Evolutionary conservation across 805 yeast species (phyloP), one percentile per base, ranked within the genome.

Genomic region (Starmerella roubikii): DNA sequence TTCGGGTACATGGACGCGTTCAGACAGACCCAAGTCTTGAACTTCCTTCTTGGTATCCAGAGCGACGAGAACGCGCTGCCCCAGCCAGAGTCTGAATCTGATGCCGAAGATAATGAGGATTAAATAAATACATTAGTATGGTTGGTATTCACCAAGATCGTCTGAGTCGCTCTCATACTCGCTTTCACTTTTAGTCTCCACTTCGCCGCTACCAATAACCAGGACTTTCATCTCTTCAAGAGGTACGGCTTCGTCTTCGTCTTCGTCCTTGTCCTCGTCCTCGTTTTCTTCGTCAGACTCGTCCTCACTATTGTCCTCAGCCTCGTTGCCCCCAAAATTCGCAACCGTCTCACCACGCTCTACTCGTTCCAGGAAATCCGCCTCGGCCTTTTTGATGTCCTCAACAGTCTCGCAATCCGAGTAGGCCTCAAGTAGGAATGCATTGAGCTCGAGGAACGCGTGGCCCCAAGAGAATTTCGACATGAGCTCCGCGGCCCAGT

Each of bases 401-500:
- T 69, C 84, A 1, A 80, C 68, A 52, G 88, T 94, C 0, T 88
- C 74, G 59, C 97, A 88, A 30, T 69, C 55, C 38, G 77, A 78
- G 52, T 91, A 91, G 6, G 78, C 57, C 35, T 74, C 78, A 13
- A 91, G 51, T 10, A 91, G 61, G 45, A 84, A 95, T 46, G 71
- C 70, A 56, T 91, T 91, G 39, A 91, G 73, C 38, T 78, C 76
- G 50, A 91, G 59, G 51, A 91, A 91, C 0, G 81, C 76, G n/a
- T 72, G 70, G 2, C 98, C 98, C 94, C 96, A 91, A 1, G 93
- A 76, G 54, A 91, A 91, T 54, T 86, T 74, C 34, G 73, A 67
- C 45, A 91, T 60, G 15, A 88, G 66, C 44, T 72, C 69, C 17
- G 68, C 71, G 0, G 98, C 97, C 93, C 93, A 84, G 47, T 86